Base-by-base conservation (phyloP, 2,329 filamentous ascomycete genomes). In the Penicillium sp. region DNA sequence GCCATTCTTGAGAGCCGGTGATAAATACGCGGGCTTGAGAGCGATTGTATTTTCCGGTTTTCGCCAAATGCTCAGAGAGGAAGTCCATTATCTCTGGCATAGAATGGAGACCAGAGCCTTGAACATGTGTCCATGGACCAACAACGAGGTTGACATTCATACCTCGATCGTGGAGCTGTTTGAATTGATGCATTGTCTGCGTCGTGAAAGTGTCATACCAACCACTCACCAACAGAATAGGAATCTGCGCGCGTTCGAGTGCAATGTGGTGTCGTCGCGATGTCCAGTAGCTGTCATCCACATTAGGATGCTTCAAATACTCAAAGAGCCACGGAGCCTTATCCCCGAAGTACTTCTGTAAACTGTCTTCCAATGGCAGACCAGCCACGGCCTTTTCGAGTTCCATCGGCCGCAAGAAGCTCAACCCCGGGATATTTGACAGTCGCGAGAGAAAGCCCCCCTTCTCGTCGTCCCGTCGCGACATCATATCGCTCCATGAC, bases 101-200 rank as follows among this genome's bases (percentile, higher is more conserved):
- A 7, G 53, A 54, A 45, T 37, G 17, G 7, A 56, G 27, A 27
- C 56, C 56, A 17, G 50, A 54, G 3, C 40, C 56, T 30, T 54
- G 47, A 4, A 49, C 37, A 46, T 58, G 56, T 13, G 53, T 58
- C 56, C 56, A 58, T 20, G 56, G 56, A 26, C 56, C 56, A n/a
- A 58, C 45, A 10, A 58, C 34, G 15, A 58, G 51, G 21, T 30
- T 56, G 9, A 52, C 53, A 34, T 58, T 46, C 7, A 56, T 42
- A 4, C 47, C 47, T 44, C 50, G 27, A 6, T 52, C 42, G 13
- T 8, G 34, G 6, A 58, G 37, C 15, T 36, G 33, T 18, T 42
- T 46, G 12, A 47, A 58, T 27, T 58, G 56, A 4, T 56, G 41
- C 21, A 58, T 23, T 0, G 56, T 56, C 43, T 58, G 56, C 10